These are phyloP conservation scores for Pseudoscleropodium purum DNA, from an alignment of 225 moss, liverwort and hornwort species.

Conservation along the genomic window DNA sequence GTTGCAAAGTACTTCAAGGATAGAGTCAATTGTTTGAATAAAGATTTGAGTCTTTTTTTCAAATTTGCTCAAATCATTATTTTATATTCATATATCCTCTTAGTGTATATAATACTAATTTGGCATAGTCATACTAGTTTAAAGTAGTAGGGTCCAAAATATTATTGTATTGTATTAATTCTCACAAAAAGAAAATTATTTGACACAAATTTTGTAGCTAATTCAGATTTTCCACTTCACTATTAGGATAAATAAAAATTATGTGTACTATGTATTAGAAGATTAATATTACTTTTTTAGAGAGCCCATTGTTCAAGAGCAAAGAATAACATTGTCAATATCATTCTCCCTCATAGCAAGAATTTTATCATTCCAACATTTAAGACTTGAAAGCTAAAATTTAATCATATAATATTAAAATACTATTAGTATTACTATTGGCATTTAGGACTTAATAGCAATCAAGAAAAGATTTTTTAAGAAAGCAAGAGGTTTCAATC, in stretches of 20 bases:
- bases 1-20: rapidly evolving
- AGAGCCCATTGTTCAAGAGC: background rate
- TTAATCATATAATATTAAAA: background rate
- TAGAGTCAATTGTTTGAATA: rapidly evolving
- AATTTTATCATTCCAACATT: background rate
- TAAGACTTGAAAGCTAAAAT: background rate
- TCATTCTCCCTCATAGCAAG: rapidly evolving
- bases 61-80: background rate
- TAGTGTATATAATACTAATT: rapidly evolving
- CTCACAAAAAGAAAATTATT: background rate
- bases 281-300: no score
- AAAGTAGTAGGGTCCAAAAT: background rate
- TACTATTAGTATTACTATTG: no score
- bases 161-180: background rate
- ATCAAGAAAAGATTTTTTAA: no score
- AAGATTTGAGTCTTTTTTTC: no score
- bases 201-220: background rate
- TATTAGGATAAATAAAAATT: background rate
- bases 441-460: no score
- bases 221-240: rapidly evolving
- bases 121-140: background rate
- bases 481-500: no score
- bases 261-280: background rate
- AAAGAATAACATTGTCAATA: background rate
- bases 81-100: background rate